These are phyloP conservation scores for Kuraishia capsulata DNA, from an alignment of 805 yeast genomes.

Conservation along the genomic window DNA sequence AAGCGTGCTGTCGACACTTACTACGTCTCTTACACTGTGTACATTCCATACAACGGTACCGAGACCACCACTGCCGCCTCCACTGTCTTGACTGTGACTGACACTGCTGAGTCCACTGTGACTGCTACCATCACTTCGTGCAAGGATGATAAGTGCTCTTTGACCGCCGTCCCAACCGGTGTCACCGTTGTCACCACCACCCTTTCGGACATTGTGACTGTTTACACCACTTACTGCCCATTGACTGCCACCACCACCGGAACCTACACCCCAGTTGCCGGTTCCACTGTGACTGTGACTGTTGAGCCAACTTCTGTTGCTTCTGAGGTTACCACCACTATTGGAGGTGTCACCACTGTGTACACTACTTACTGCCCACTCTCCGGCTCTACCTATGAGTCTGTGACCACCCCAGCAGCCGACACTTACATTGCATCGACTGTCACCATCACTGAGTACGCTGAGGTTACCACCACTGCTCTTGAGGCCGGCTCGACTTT, in stretches of 20 bases:
- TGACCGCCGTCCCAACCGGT: slow-evolving; percentile 5
- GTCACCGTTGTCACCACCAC: slow-evolving; percentile 6
- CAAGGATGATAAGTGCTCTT: slow-evolving; percentile 6
- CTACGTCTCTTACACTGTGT: slow-evolving; percentile 14
- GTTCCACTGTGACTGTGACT: slow-evolving; percentile 13
- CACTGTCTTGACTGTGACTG: slow-evolving; percentile 13
- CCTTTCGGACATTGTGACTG: slow-evolving; percentile 8
- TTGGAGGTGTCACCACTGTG: slow-evolving; percentile 8
- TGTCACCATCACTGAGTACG: slow-evolving; percentile 7
- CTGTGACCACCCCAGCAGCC: slow-evolving; percentile 16
- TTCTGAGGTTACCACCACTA: slow-evolving; percentile 4
- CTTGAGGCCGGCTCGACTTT: slow-evolving; percentile 13
- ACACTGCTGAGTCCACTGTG: slow-evolving; percentile 3
- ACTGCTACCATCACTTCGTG: slow-evolving; percentile 5
- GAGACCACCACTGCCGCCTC: slow-evolving; percentile 8
- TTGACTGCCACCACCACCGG: slow-evolving; percentile 7
- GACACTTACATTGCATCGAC: slow-evolving; percentile 25
- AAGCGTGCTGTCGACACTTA: slow-evolving; percentile 15
- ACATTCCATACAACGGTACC: slow-evolving; percentile 6
- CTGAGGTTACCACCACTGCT: not conserved
- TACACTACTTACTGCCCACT: slow-evolving; percentile 18
- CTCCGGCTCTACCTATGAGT: slow-evolving; percentile 16
- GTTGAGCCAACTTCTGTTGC: slow-evolving; percentile 4
- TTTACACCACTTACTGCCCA: slow-evolving; percentile 18
- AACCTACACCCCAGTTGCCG: slow-evolving; percentile 3